phyloP scores from a whole-genome alignment of 768 basidiomycete species.

The Xanthoconium stramineum region DNA sequence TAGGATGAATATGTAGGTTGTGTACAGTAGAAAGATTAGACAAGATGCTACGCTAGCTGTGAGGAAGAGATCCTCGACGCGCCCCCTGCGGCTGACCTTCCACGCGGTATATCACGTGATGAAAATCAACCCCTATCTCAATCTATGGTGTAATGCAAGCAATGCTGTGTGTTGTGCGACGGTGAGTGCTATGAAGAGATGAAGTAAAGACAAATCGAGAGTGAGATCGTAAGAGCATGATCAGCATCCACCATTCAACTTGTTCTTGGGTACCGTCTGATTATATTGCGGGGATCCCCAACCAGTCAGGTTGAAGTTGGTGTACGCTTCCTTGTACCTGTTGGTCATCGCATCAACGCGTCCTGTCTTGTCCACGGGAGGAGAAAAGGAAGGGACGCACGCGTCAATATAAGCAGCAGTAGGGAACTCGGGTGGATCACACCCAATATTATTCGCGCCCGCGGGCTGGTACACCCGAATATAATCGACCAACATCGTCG shows the following conservation, averaged over 20 bases:
- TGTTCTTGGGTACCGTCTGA: conserved; percentile 62
- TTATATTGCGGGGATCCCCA: conserved; percentile 42
- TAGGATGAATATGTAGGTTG: conserved; percentile 24
- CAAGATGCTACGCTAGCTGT: conserved; percentile 9
- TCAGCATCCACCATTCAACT: conserved; percentile 31
- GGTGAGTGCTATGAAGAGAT: neutral
- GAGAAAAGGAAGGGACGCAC: conserved; percentile 35
- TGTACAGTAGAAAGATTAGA: conserved; percentile 22
- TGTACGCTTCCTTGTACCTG: conserved; percentile 44
- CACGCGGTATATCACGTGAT: conserved; percentile 28
- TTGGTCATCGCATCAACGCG: neutral
- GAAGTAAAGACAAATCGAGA: neutral
- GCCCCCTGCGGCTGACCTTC: conserved; percentile 28
- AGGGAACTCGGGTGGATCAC: conserved; percentile 70
- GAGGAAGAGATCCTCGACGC: conserved; percentile 2
- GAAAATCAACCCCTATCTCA: conserved; percentile 23
- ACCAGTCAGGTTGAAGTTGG: conserved; percentile 42
- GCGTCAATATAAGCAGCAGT: conserved; percentile 73
- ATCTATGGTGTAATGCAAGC: neutral
- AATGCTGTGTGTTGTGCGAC: neutral
- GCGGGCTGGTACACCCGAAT: conserved; percentile 72
- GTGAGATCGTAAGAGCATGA: conserved; percentile 2
- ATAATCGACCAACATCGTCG: conserved; percentile 73
- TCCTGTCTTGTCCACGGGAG: too few species aligned
- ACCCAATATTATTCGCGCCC: conserved; percentile 50